Percentiles rank a stretch among this genome's conserved stretches.
Conservation (phyloP, 192 early-diverging fungal genomes). For the Coemansia sp. region DNA sequence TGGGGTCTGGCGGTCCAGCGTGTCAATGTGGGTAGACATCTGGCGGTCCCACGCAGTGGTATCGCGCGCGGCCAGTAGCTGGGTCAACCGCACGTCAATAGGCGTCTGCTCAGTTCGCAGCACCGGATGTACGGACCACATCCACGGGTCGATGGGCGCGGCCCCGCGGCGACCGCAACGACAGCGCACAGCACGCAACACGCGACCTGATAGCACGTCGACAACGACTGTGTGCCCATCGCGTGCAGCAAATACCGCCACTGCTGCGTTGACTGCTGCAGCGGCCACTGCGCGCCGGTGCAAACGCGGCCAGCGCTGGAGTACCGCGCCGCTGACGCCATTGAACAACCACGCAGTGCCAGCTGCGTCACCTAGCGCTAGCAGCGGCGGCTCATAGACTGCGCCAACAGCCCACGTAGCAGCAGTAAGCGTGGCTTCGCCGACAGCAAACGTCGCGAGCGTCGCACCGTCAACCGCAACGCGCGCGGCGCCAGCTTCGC, state of each 20-base stretch:
- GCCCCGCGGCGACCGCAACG: conserved; percentile 18
- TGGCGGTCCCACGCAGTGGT: conserved; percentile 22
- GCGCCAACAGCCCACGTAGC: conserved; percentile 9
- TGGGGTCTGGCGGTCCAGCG: conserved; percentile 13
- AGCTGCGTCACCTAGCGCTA: conserved; percentile 30
- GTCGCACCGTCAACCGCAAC: conserved; percentile 15
- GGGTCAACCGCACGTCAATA: conserved; percentile 12
- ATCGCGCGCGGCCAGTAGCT: conserved; percentile 17
- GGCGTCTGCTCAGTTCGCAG: conserved; percentile 12
- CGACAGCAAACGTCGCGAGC: conserved; percentile 3
- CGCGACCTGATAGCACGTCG: conserved; percentile 21
- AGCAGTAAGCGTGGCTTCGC: conserved; percentile 11
- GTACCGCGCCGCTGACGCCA: conserved; percentile 4
- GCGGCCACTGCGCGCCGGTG: conserved; percentile 34
- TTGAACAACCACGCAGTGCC: conserved; percentile 37
- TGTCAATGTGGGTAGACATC: conserved; percentile 9
- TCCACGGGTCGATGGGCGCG: conserved; percentile 20
- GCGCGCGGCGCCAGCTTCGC: conserved; percentile 22
- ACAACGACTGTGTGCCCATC: conserved; percentile 29
- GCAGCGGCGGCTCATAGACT: conserved; percentile 15
- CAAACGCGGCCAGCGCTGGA: conserved; percentile 25
- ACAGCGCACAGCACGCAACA: conserved; percentile 18
- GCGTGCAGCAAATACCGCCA: conserved; percentile 30
- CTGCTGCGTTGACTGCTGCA: conserved; percentile 15
- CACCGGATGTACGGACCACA: conserved; percentile 35